Conservation (phyloP, 345 rosid genomes). For the Capsella bursapastoris region DNA sequence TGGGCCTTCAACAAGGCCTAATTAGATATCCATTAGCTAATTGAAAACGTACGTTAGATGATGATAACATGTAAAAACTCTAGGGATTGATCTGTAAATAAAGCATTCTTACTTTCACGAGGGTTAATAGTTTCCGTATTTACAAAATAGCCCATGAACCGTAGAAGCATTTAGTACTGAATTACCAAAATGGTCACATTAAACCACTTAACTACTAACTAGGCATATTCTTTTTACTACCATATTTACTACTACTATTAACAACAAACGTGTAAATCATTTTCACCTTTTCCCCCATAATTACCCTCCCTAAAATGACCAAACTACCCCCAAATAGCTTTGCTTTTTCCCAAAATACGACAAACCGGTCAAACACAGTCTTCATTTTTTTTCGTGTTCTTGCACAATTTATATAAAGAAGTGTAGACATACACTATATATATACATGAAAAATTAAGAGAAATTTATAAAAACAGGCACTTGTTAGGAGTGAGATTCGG, state of each 20-base stretch:
- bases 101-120: conserved; percentile 6
- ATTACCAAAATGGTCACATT: conserved; percentile 30
- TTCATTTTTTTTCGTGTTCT: conserved; percentile 13
- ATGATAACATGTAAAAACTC: neutral
- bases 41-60: neutral
- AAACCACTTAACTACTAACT: conserved; percentile 5
- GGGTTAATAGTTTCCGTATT: conserved; percentile 1
- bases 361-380: conserved; percentile 44
- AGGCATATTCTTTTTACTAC: neutral
- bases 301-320: neutral
- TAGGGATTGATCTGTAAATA: neutral
- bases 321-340: conserved; percentile 6
- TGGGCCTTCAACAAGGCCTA: conserved; percentile 34
- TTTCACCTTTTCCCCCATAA: conserved; percentile 5
- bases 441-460: neutral
- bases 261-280: conserved; percentile 20
- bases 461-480: too few relatives aligned
- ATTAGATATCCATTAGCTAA: neutral
- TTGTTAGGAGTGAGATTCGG: too few relatives aligned
- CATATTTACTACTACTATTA: neutral
- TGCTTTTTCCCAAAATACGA: conserved; percentile 4
- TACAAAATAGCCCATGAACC: conserved; percentile 18
- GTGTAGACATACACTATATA: conserved; percentile 9
- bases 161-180: neutral
- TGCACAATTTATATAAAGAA: conserved; percentile 11